Conservation (phyloP, 352 stramenopile species). For the Phytophthora podocarpi region DNA sequence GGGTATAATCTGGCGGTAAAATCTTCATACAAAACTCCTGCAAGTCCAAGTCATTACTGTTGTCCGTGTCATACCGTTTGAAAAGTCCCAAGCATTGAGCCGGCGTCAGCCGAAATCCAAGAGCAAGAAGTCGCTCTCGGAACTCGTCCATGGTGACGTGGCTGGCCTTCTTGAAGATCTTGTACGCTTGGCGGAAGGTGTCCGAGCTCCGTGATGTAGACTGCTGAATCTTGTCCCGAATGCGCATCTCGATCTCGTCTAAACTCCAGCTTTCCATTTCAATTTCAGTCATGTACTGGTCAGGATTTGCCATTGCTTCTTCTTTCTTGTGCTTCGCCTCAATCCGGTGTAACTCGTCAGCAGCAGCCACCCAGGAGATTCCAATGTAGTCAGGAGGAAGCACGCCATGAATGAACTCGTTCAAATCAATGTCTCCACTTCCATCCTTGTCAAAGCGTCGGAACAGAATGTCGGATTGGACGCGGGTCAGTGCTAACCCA, state of each 20-base stretch:
- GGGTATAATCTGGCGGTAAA: conserved; percentile 79
- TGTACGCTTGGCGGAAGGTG: conserved; percentile 80
- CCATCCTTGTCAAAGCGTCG: conserved; percentile 71
- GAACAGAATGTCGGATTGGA: conserved; percentile 69
- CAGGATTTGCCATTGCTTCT: conserved; percentile 45
- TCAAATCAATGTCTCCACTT: conserved; percentile 79
- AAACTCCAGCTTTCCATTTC: conserved; percentile 80
- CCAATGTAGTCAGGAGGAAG: conserved; percentile 77
- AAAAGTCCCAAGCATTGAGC: conserved; percentile 73
- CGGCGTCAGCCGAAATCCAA: conserved; percentile 72
- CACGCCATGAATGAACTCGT: conserved; percentile 84
- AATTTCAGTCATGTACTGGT: conserved; percentile 79
- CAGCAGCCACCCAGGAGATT: conserved; percentile 74
- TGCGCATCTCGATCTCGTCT: conserved; percentile 76
- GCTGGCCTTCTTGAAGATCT: conserved; percentile 83
- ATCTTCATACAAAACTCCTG: conserved; percentile 83
- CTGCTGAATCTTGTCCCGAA: conserved; percentile 86
- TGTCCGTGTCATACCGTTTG: conserved; percentile 74
- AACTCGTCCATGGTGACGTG: conserved; percentile 80
- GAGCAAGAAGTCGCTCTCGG: conserved; percentile 62
- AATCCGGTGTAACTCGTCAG: conserved; percentile 73
- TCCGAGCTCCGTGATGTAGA: conserved; percentile 79
- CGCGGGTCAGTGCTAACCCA: conserved; percentile 55
- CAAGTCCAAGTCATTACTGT: conserved; percentile 81
- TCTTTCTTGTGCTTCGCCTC: conserved; percentile 61